phyloP scores from a whole-genome alignment of 129 eudicot genomes.

The Rutidosis leptorrhynchoides region DNA sequence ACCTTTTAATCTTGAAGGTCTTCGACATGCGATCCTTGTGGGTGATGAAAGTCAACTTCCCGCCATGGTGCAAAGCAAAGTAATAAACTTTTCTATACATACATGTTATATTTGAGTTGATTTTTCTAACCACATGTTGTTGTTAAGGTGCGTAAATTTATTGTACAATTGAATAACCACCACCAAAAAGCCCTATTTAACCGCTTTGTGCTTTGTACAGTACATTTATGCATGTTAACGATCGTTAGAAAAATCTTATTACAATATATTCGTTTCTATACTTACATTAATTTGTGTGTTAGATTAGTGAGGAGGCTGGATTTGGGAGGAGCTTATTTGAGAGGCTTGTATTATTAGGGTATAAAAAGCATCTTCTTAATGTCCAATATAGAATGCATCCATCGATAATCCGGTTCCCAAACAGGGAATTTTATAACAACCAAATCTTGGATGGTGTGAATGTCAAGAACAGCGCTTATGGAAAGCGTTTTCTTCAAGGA shows the following conservation, averaged over 20 bases:
- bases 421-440: slow-evolving; percentile 47
- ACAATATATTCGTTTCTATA: no score
- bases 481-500: slow-evolving; percentile 44
- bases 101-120: neutral
- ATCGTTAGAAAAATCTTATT: no score
- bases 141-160: no score
- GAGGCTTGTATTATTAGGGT: slow-evolving; percentile 51
- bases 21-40: slow-evolving; percentile 46
- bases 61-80: slow-evolving; percentile 68
- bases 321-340: slow-evolving; percentile 84
- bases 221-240: no score
- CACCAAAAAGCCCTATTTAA: no score
- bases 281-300: no score
- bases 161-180: no score
- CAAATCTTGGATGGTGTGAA: slow-evolving; percentile 54
- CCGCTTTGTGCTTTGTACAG: no score
- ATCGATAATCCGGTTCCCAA: slow-evolving; percentile 69
- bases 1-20: slow-evolving; percentile 49
- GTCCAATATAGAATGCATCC: slow-evolving; percentile 91
- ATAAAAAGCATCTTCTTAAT: slow-evolving; percentile 63
- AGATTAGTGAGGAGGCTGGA: slow-evolving; percentile 53
- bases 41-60: slow-evolving; percentile 72
- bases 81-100: neutral
- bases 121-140: no score
- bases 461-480: slow-evolving; percentile 33